phyloP scores from a whole-genome alignment of 2,329 filamentous ascomycete genomes.

The Metarhizium robertsii region DNA sequence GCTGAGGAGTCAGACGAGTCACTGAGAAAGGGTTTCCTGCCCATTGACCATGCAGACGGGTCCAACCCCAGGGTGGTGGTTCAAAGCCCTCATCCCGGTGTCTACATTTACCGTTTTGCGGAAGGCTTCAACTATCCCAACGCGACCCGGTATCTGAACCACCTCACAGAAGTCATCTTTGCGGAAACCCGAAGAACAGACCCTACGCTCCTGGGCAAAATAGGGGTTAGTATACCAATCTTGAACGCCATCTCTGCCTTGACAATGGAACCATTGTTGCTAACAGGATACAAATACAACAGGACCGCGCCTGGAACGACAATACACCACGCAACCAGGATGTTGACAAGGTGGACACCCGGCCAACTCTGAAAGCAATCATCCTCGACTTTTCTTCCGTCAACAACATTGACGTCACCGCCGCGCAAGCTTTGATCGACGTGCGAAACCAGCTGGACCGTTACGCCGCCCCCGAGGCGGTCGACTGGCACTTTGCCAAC shows the following conservation, averaged over 20 bases:
- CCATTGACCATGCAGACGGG: conserved; percentile 39
- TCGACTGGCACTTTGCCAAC: conserved; percentile 43
- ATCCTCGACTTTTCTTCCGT: conserved; percentile 47
- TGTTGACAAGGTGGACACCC: conserved; percentile 21
- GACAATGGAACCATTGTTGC: background rate
- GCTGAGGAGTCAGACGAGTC: conserved; percentile 37
- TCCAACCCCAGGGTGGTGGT: conserved; percentile 38
- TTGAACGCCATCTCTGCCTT: background rate
- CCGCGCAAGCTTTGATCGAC: conserved; percentile 44
- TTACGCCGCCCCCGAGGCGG: conserved; percentile 34
- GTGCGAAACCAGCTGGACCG: conserved; percentile 43
- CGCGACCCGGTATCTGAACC: conserved; percentile 39
- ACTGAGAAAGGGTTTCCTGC: conserved; percentile 33
- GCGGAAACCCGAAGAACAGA: conserved; percentile 35
- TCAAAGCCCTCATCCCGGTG: conserved; percentile 39
- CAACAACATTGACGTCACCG: conserved; percentile 46
- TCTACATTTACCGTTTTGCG: conserved; percentile 46
- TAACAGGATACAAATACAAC: conserved; percentile 5
- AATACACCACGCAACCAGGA: conserved; percentile 28
- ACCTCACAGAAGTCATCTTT: conserved; percentile 36
- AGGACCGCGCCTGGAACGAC: conserved; percentile 51
- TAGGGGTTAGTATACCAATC: conserved; percentile 28
- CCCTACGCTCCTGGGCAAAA: conserved; percentile 31
- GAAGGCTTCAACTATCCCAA: conserved; percentile 50
- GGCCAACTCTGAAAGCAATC: conserved; percentile 44